Conservation (phyloP, 108 stramenopile genomes). For the Nitzschia sp. region DNA sequence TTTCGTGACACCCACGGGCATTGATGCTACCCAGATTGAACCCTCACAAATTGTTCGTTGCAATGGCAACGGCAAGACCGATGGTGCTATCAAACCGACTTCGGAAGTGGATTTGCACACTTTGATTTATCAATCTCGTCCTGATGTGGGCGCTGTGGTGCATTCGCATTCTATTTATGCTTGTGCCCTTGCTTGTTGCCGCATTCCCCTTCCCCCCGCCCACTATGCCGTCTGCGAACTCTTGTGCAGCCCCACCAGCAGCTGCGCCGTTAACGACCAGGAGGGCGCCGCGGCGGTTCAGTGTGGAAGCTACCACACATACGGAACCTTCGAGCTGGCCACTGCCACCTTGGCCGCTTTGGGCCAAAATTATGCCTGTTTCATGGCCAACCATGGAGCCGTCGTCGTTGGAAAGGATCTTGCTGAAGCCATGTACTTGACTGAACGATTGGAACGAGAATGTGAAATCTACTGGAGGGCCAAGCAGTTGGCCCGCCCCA, state of each 20-base stretch:
- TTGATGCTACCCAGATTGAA: background rate
- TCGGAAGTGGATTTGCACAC: constrained; percentile 10
- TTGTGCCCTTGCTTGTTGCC: constrained; percentile 27
- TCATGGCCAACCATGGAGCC: constrained; percentile 30
- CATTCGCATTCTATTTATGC: constrained; percentile 25
- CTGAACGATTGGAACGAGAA: constrained; percentile 24
- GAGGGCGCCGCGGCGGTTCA: constrained; percentile 7
- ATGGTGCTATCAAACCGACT: constrained; percentile 7
- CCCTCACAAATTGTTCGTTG: constrained; percentile 15
- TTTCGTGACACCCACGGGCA: constrained; percentile 29
- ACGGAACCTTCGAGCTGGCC: constrained; percentile 18
- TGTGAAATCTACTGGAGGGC: constrained; percentile 26
- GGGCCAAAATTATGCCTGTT: constrained; percentile 20
- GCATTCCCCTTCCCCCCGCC: constrained; percentile 22
- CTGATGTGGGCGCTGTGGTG: constrained; percentile 25
- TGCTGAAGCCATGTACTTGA: constrained; percentile 18
- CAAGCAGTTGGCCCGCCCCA: constrained; percentile 18
- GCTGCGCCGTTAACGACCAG: background rate
- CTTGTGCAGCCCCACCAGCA: background rate
- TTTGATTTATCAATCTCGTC: constrained; percentile 14
- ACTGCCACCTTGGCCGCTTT: constrained; percentile 6
- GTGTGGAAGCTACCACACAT: constrained; percentile 22
- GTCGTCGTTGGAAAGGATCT: constrained; percentile 24
- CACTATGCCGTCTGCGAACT: constrained; percentile 28
- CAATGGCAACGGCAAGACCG: constrained; percentile 9